phyloP scores from a whole-genome alignment of 2,329 filamentous ascomycete species.

The Botrytis porri region DNA sequence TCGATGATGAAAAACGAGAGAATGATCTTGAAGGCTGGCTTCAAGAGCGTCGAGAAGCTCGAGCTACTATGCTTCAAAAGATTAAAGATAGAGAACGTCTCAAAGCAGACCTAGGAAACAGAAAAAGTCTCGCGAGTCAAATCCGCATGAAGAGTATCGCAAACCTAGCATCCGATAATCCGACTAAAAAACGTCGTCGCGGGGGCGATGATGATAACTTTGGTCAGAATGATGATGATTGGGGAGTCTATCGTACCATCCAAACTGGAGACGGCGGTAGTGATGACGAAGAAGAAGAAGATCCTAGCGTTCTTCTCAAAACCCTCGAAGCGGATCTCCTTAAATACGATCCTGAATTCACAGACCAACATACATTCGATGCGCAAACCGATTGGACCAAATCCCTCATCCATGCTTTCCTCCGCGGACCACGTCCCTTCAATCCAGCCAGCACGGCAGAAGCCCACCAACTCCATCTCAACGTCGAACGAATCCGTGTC shows the following conservation, averaged over 20 bases:
- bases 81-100: constrained; percentile 93
- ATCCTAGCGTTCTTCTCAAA: constrained; percentile 71
- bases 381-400: constrained; percentile 96
- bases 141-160: constrained; percentile 98
- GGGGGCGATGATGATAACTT: constrained; percentile 95
- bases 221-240: constrained; percentile 95
- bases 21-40: constrained; percentile 87
- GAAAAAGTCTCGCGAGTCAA: constrained; percentile 92
- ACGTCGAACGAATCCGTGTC: constrained; percentile 92
- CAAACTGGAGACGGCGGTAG: constrained; percentile 80
- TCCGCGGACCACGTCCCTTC: constrained; percentile 82
- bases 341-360: constrained; percentile 82
- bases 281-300: constrained; percentile 90
- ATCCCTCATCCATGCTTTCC: constrained; percentile 83
- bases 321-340: constrained; percentile 80
- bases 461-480: constrained; percentile 86
- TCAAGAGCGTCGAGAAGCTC: constrained; percentile 71
- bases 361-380: constrained; percentile 86
- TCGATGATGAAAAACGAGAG: constrained; percentile 79
- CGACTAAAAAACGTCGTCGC: constrained; percentile 77
- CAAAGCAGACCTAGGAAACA: constrained; percentile 91
- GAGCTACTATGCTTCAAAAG: constrained; percentile 67
- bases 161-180: constrained; percentile 87
- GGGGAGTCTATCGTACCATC: constrained; percentile 94
- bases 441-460: constrained; percentile 76